phyloP scores from a whole-genome alignment of 352 stramenopile species.

The Phytophthora idaei region DNA sequence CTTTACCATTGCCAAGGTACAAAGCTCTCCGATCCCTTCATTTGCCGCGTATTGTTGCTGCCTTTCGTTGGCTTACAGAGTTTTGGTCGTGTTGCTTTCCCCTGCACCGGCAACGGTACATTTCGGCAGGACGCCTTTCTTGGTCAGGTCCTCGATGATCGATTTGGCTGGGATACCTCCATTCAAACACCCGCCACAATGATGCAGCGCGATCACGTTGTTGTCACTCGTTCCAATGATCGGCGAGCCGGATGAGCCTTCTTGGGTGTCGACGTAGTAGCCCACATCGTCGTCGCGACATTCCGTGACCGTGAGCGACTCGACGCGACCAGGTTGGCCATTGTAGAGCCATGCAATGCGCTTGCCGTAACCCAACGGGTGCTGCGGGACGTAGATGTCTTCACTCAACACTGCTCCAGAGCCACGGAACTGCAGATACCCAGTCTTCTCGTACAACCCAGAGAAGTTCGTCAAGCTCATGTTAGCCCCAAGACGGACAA shows the following conservation, averaged over 20 bases:
- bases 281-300: conserved; percentile 61
- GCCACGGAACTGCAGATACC: conserved; percentile 68
- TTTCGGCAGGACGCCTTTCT: conserved; percentile 43
- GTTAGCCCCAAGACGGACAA: conserved; percentile 55
- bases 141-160: conserved; percentile 52
- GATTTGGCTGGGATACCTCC: conserved; percentile 56
- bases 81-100: conserved; percentile 11
- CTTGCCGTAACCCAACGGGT: conserved; percentile 65
- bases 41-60: conserved; percentile 3
- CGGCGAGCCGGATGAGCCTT: conserved; percentile 71
- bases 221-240: conserved; percentile 63
- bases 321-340: conserved; percentile 37
- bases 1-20: background rate
- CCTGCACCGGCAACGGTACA: conserved; percentile 30
- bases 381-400: conserved; percentile 76
- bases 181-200: conserved; percentile 79
- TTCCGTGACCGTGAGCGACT: conserved; percentile 41
- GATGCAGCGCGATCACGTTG: conserved; percentile 74
- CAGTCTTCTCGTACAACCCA: conserved; percentile 38
- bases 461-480: conserved; percentile 32
- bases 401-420: conserved; percentile 51
- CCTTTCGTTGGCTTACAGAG: conserved; percentile 7
- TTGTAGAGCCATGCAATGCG: conserved; percentile 58
- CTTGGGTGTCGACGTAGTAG: conserved; percentile 81
- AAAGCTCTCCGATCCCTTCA: background rate